These are phyloP conservation scores for Suillus plorans DNA, from an alignment of 768 basidiomycete genomes.

Conservation along the genomic window DNA sequence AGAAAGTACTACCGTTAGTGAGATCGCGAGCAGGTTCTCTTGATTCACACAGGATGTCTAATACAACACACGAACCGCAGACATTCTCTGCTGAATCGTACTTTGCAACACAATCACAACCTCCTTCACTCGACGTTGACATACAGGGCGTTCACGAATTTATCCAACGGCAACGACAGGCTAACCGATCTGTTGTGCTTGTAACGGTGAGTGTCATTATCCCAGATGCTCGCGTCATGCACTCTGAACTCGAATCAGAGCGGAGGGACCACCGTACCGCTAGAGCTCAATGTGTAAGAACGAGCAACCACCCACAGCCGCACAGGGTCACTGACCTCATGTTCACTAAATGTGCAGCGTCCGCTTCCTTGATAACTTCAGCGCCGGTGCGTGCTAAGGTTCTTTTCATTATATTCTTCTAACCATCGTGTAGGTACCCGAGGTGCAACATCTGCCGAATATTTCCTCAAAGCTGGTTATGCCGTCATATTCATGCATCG, in stretches of 20 bases:
- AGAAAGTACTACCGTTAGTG: no score
- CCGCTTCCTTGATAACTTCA: constrained; percentile 98
- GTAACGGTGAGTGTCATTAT: constrained; percentile 72
- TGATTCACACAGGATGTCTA: constrained; percentile 14
- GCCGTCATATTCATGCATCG: constrained; percentile 99
- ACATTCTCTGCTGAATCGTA: constrained; percentile 50
- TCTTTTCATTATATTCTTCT: neutral
- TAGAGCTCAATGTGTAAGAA: constrained; percentile 98
- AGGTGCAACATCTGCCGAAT: constrained; percentile 97
- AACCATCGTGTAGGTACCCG: constrained; percentile 68
- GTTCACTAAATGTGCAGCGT: constrained; percentile 58
- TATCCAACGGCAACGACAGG: constrained; percentile 60
- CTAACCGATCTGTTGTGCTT: constrained; percentile 79
- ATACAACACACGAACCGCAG: constrained; percentile 14
- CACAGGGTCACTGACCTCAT: constrained; percentile 20
- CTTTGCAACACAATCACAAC: no score
- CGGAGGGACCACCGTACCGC: constrained; percentile 95
- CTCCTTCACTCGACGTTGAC: constrained; percentile 37
- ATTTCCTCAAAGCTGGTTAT: constrained; percentile 91
- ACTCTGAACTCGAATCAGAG: constrained; percentile 54
- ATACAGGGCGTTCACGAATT: constrained; percentile 66
- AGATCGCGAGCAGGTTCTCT: neutral
- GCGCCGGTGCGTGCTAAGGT: constrained; percentile 65
- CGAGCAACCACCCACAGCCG: constrained; percentile 2
- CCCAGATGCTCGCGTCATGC: neutral